A percentile compares a stretch with the other conserved stretches of the same genome.
phyloP scores from a whole-genome alignment of 2,329 filamentous ascomycete genomes.

The Pseudogymnoascus sp. region DNA sequence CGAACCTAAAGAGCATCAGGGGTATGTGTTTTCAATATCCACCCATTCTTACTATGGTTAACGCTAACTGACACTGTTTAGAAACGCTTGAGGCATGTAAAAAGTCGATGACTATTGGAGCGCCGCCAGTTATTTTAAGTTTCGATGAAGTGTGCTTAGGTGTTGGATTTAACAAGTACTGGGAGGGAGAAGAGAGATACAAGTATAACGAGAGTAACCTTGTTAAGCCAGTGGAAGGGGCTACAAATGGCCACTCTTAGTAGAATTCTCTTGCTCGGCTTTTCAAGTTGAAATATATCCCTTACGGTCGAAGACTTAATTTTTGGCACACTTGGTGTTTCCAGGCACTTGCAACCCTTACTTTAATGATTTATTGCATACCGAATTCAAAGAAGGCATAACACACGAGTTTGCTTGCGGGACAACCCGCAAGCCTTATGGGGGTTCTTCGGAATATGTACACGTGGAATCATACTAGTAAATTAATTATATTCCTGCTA shows the following conservation, averaged over 20 bases:
- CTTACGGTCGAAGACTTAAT: neutral
- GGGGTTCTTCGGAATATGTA: neutral
- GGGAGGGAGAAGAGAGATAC: constrained; percentile 22
- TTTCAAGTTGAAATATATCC: neutral
- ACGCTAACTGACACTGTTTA: constrained; percentile 32
- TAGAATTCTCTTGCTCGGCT: neutral
- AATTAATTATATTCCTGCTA: no score
- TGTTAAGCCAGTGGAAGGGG: constrained; percentile 1
- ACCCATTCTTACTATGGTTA: constrained; percentile 28
- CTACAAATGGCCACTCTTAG: neutral
- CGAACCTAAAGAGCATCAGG: constrained; percentile 30
- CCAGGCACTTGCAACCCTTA: no score
- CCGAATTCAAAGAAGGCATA: no score
- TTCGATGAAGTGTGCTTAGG: constrained; percentile 37
- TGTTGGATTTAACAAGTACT: constrained; percentile 38
- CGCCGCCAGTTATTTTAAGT: constrained; percentile 34
- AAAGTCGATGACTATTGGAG: constrained; percentile 32
- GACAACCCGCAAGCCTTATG: no score
- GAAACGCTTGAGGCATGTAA: constrained; percentile 34
- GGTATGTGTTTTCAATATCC: neutral
- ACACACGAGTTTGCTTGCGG: no score
- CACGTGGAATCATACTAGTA: neutral
- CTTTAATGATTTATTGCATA: no score
- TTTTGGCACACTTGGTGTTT: no score
- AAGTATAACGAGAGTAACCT: constrained; percentile 16